Evolutionary conservation across 2,329 filamentous ascomycete genomes (phyloP).

Genomic region (Colletotrichum sp.): DNA sequence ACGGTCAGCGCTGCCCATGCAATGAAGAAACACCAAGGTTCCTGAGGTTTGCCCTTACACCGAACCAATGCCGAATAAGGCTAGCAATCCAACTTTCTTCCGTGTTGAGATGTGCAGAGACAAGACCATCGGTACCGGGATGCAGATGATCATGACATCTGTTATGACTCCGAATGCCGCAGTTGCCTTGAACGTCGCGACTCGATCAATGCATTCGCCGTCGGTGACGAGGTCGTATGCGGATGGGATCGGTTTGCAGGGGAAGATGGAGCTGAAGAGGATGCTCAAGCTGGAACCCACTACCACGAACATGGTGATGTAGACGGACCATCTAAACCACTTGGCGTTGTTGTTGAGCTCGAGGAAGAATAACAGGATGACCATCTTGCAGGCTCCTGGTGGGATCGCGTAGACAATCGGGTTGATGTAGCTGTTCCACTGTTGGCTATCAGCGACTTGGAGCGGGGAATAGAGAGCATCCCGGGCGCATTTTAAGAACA

Average conservation of each 20-base stretch:
- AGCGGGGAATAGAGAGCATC: fast-evolving
- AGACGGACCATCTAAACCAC: constrained; percentile 17
- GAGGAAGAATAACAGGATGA: constrained; percentile 21
- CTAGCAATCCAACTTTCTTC: constrained; percentile 46
- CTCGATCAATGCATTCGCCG: constrained; percentile 45
- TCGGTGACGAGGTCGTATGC: constrained; percentile 27
- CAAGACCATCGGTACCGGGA: constrained; percentile 50
- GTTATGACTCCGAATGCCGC: constrained; percentile 51
- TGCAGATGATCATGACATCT: constrained; percentile 47
- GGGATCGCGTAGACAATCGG: constrained; percentile 23
- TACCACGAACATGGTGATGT: constrained; percentile 15
- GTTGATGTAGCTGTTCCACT: constrained; percentile 16
- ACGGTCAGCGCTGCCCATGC: background rate
- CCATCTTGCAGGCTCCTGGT: constrained; percentile 19
- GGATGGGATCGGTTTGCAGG: constrained; percentile 32
- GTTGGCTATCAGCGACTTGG: background rate
- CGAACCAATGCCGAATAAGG: constrained; percentile 47
- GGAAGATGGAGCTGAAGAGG: constrained; percentile 34
- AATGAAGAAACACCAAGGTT: background rate
- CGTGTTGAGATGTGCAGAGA: constrained; percentile 45
- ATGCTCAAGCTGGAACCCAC: constrained; percentile 24
- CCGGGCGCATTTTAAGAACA: background rate
- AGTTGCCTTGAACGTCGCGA: constrained; percentile 51
- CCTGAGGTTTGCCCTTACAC: constrained; percentile 22
- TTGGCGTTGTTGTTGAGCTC: constrained; percentile 11